phyloP scores from a whole-genome alignment of 2,329 filamentous ascomycete genomes.

The Pestalotiopsis fici region DNA sequence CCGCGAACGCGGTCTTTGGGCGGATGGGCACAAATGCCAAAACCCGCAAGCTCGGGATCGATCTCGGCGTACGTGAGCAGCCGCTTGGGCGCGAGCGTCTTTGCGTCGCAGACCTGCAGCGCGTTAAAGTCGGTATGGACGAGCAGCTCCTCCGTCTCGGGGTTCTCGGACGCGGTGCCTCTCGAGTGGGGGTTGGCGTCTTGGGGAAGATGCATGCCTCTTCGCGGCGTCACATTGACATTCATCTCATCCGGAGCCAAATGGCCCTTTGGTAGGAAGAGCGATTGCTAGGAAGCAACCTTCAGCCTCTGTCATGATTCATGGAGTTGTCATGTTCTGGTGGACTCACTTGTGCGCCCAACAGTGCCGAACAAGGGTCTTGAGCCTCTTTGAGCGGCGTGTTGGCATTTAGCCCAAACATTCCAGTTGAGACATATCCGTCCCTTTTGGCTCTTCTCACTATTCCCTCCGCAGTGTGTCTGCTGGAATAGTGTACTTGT shows the following conservation, averaged over 20 bases:
- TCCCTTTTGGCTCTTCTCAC: conserved; percentile 13
- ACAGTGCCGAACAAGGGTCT: conserved; percentile 15
- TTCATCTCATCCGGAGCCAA: conserved; percentile 14
- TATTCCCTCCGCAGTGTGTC: conserved; percentile 15
- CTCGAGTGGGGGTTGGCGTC: conserved; percentile 14
- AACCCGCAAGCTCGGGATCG: conserved; percentile 14
- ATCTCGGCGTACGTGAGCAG: conserved; percentile 18
- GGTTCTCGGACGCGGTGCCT: conserved; percentile 4
- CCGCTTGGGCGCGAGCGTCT: conserved; percentile 15
- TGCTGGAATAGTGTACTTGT: conserved; percentile 14
- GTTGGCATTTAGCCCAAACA: conserved; percentile 16
- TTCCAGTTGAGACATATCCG: conserved; percentile 10
- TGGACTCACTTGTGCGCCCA: conserved; percentile 15
- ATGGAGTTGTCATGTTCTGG: too few species aligned
- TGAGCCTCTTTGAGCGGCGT: conserved; percentile 13
- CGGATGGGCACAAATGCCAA: conserved; percentile 17
- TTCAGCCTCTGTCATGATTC: neutral
- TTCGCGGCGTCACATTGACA: conserved; percentile 14
- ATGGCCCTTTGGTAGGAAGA: conserved; percentile 5
- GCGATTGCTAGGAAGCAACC: conserved; percentile 12
- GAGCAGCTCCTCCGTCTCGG: conserved; percentile 14
- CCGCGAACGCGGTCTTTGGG: conserved; percentile 15
- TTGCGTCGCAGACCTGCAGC: conserved; percentile 15
- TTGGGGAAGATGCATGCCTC: conserved; percentile 14
- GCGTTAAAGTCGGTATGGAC: conserved; percentile 17